A percentile compares a stretch with the other conserved stretches of the same genome.
These are phyloP conservation scores for Serendipita sp. DNA, from an alignment of 768 basidiomycete genomes.

Conservation along the genomic window DNA sequence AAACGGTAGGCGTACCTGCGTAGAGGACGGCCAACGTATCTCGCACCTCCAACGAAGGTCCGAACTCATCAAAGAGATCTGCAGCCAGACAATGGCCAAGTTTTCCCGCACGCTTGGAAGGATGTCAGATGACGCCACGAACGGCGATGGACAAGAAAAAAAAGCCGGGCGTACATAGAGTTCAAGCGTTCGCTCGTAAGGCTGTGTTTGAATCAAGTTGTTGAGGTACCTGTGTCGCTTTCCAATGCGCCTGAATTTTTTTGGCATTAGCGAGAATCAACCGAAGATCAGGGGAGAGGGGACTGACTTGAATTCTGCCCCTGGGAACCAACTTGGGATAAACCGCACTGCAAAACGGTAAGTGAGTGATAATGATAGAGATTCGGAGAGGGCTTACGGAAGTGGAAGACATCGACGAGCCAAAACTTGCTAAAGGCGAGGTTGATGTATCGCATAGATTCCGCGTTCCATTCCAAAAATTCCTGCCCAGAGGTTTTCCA, in stretches of 20 bases:
- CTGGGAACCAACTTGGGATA: conserved; percentile 2
- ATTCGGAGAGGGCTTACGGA: neutral
- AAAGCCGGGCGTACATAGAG: neutral
- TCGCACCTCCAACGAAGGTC: neutral
- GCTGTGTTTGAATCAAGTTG: neutral
- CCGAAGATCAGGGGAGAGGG: neutral
- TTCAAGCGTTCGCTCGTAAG: neutral
- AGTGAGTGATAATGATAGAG: neutral
- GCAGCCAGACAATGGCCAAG: neutral
- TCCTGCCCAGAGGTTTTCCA: neutral
- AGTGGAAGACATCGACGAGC: neutral
- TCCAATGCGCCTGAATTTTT: neutral
- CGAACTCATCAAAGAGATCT: conserved; percentile 3
- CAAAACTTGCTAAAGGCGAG: neutral
- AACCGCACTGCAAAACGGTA: neutral
- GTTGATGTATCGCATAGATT: neutral
- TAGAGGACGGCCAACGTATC: neutral
- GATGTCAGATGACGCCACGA: too few relatives aligned
- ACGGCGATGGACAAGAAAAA: neutral
- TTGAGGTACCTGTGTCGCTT: neutral
- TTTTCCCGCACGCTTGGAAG: neutral
- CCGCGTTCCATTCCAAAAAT: neutral
- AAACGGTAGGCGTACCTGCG: neutral
- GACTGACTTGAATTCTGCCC: neutral
- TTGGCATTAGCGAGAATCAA: neutral